These are phyloP conservation scores for Podaxis pistillaris DNA, from an alignment of 768 basidiomycete species.

Conservation along the genomic window DNA sequence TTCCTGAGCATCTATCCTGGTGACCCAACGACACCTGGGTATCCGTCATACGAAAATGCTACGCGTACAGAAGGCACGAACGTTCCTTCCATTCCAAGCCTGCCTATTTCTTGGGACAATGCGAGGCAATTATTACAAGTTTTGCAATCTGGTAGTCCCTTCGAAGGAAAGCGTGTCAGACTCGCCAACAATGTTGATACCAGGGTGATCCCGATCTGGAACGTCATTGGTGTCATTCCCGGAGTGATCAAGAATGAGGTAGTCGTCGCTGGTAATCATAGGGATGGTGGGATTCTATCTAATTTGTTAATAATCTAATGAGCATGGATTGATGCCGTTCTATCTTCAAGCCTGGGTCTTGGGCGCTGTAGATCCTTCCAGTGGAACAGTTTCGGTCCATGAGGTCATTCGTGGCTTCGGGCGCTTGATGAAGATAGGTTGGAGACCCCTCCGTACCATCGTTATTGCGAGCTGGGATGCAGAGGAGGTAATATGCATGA, in stretches of 20 bases:
- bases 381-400: slow-evolving; percentile 72
- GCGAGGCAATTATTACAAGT: slow-evolving; percentile 57
- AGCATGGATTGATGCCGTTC: not conserved
- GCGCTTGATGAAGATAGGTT: slow-evolving; percentile 61
- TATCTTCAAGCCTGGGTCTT: slow-evolving; percentile 29
- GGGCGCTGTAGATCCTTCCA: slow-evolving; percentile 74
- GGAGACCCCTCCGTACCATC: slow-evolving; percentile 73
- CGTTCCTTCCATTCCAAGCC: slow-evolving; percentile 73
- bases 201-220: slow-evolving; percentile 88
- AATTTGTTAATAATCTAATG: not conserved
- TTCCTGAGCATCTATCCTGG: slow-evolving; percentile 67
- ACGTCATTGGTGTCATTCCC: slow-evolving; percentile 79
- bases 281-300: slow-evolving; percentile 60
- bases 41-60: slow-evolving; percentile 82
- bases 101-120: slow-evolving; percentile 90
- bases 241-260: slow-evolving; percentile 83
- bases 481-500: slow-evolving; percentile 52
- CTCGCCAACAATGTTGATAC: slow-evolving; percentile 65
- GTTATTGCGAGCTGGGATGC: slow-evolving; percentile 75
- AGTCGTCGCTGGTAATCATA: slow-evolving; percentile 79
- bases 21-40: slow-evolving; percentile 84
- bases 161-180: slow-evolving; percentile 36
- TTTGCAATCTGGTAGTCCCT: slow-evolving; percentile 17
- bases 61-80: slow-evolving; percentile 62
- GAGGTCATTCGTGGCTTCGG: slow-evolving; percentile 78